phyloP scores from a whole-genome alignment of 1,284 basidiomycete species.

The Ganoderma sinense region DNA sequence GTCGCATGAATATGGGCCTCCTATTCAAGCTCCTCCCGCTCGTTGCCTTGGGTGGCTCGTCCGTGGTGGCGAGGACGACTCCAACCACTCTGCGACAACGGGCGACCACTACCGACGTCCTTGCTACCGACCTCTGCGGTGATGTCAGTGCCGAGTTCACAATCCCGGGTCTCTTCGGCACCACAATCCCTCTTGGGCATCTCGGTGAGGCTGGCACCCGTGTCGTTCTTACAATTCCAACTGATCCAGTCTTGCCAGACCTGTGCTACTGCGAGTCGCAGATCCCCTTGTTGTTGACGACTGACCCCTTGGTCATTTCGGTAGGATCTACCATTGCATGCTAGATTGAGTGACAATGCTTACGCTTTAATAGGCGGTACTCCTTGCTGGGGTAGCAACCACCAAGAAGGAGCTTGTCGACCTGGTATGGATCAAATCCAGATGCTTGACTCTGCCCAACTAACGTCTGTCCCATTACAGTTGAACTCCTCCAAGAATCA shows the following conservation, averaged over 20 bases:
- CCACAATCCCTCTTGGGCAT: constrained; percentile 38
- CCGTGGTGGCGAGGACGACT: constrained; percentile 22
- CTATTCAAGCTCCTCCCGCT: constrained; percentile 1
- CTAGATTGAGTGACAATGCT: neutral
- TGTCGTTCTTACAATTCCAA: neutral
- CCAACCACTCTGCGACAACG: constrained; percentile 23
- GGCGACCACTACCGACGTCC: constrained; percentile 31
- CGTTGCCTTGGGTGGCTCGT: constrained; percentile 11
- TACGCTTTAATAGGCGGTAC: constrained; percentile 31
- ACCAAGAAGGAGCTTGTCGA: constrained; percentile 41
- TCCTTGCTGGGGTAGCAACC: constrained; percentile 40
- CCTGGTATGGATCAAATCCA: constrained; percentile 40
- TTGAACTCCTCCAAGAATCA: constrained; percentile 34
- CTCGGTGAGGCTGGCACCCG: constrained; percentile 40
- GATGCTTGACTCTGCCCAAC: neutral
- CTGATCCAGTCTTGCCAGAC: constrained; percentile 34
- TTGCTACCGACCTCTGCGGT: constrained; percentile 48
- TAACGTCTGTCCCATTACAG: constrained; percentile 22
- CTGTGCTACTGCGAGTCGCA: constrained; percentile 49
- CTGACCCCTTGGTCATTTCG: constrained; percentile 40
- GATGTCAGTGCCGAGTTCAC: constrained; percentile 43
- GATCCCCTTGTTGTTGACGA: constrained; percentile 43
- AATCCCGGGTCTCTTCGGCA: constrained; percentile 39
- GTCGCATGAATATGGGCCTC: constrained; percentile 8
- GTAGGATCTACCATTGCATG: neutral